Base-by-base conservation (phyloP, 116 monocot genomes). In the Papilionanthe hybrid region DNA sequence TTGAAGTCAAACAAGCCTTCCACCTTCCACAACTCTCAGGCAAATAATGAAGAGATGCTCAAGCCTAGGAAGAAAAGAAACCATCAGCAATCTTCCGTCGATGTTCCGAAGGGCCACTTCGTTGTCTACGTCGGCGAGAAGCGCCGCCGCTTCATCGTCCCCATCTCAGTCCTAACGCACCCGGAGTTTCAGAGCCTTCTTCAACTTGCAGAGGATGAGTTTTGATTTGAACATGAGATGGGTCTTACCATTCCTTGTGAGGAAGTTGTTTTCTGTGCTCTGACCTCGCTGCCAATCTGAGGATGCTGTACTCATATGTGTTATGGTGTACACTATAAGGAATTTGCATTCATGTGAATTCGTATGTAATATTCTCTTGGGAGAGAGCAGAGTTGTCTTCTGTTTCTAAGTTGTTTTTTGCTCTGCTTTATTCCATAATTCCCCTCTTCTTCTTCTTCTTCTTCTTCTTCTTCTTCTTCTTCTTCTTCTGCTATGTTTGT, bases 11-110 rank as follows among this genome's bases (percentile, higher is more conserved):
- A 42, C 76, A 84, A 55, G 77, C 48, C n/a, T 72, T 23, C 47
- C 71, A 4, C 80, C 80, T 30, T 55, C 78, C 12, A 77, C 83
- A 10, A 77, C 68, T 15, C 76, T 86, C 20, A 83, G 77, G 77
- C 85, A 85, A 28, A 78, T 85, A 48, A 78, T 85, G 55, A 85
- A 75, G 68, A 42, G 85, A 20, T 85, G 85, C 68, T 85, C 85
- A 23, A 85, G 82, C 53, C 82, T 85, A 12, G 85, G 79, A 25
- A 83, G 75, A 41, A 85, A 79, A 30, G 44, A 47, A 49, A 18
- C 23, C 78, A 19, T 11, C 30, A 3, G 42, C 29, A 41, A 78
- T 6, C 37, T 48, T 23, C 65, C 75, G 2, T 68, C 5, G 82
- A 82, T 22, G 82, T 82, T 23, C 82, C 82, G 2, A 82, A 77